A percentile compares a stretch with the other conserved stretches of the same genome.
Conservation (phyloP, 2,329 filamentous ascomycete genomes). For the Laburnicola sp. region DNA sequence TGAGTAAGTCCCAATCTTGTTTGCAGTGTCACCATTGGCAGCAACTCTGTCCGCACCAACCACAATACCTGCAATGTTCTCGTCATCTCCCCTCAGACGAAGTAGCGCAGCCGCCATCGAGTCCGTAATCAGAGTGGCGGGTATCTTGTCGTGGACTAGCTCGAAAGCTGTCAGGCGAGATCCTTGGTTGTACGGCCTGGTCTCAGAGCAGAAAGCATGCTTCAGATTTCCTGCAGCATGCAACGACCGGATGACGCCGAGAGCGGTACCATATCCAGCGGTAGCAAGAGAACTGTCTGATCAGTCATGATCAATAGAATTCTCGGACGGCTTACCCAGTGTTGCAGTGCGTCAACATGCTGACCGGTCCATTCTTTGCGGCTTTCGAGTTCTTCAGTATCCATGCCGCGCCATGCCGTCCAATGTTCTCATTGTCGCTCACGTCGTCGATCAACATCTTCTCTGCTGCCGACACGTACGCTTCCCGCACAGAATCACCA, state of each 20-base stretch:
- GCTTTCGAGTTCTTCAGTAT: conserved; percentile 63
- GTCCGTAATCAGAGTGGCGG: conserved; percentile 89
- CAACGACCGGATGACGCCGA: conserved; percentile 89
- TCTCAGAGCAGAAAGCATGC: conserved; percentile 95
- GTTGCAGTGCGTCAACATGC: conserved; percentile 97
- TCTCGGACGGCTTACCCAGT: conserved; percentile 65
- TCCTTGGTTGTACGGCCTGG: conserved; percentile 95
- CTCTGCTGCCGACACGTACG: conserved; percentile 80
- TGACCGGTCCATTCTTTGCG: conserved; percentile 61
- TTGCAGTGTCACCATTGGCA: conserved; percentile 95
- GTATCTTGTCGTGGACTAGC: conserved; percentile 90
- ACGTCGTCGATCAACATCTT: conserved; percentile 86
- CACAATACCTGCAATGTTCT: conserved; percentile 81
- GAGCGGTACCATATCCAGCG: conserved; percentile 93
- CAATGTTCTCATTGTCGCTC: conserved; percentile 83
- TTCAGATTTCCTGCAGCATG: conserved; percentile 66
- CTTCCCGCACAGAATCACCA: conserved; percentile 62
- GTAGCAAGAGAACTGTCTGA: conserved; percentile 77
- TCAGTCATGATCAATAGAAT: conserved; percentile 23
- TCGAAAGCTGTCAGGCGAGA: conserved; percentile 94
- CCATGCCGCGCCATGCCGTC: conserved; percentile 81
- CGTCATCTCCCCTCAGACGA: conserved; percentile 59
- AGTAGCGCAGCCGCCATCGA: conserved; percentile 94
- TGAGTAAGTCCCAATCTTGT: conserved; percentile 96
- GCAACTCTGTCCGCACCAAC: conserved; percentile 95